Percentiles rank a stretch among this genome's conserved stretches.
These are phyloP conservation scores for Rosa rugosa DNA, from an alignment of 306 rosid species.

Conservation along the genomic window DNA sequence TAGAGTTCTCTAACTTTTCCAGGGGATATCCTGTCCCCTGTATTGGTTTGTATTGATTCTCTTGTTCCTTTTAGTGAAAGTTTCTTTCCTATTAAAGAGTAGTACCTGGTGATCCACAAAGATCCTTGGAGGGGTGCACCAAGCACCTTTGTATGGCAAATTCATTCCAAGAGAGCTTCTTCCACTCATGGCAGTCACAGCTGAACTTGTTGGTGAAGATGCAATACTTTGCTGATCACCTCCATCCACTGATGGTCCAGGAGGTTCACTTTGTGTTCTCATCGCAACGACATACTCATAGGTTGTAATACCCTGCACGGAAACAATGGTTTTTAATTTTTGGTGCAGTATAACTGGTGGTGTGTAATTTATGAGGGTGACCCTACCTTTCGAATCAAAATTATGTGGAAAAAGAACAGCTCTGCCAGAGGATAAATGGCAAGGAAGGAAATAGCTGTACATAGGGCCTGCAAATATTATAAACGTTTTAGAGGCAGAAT, in stretches of 20 bases:
- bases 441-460: constrained; percentile 70
- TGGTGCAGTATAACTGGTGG: background rate
- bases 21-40: background rate
- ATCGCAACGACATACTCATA: constrained; percentile 85
- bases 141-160: constrained; percentile 74
- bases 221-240: constrained; percentile 77
- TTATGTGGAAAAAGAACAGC: constrained; percentile 78
- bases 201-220: constrained; percentile 77
- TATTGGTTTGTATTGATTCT: background rate
- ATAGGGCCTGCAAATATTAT: constrained; percentile 55
- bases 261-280: constrained; percentile 77
- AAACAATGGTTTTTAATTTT: constrained; percentile 1
- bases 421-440: constrained; percentile 80
- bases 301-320: constrained; percentile 73
- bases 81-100: background rate
- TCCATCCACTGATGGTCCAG: constrained; percentile 77
- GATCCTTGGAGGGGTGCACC: constrained; percentile 91
- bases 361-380: background rate
- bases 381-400: constrained; percentile 71
- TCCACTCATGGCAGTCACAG: constrained; percentile 78
- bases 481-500: background rate
- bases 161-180: constrained; percentile 80
- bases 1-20: background rate
- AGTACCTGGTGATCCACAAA: constrained; percentile 84
- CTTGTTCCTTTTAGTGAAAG: background rate